phyloP scores from a whole-genome alignment of 1,284 basidiomycete genomes.

The Puccinia novopanici region DNA sequence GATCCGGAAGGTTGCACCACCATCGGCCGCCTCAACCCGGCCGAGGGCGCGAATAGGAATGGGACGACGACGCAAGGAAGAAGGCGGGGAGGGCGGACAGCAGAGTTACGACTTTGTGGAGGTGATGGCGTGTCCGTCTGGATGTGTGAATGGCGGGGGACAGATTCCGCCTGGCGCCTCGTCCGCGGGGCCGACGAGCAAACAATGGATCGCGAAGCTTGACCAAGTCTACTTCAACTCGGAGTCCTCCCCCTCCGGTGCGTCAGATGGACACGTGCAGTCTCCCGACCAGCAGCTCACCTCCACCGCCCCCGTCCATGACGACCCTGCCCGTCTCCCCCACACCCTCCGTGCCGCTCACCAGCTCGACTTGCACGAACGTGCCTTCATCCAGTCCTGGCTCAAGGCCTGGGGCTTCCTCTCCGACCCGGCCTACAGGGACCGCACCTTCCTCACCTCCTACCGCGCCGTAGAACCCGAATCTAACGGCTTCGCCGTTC shows the following conservation, averaged over 20 bases:
- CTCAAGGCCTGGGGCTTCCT: conserved; percentile 19
- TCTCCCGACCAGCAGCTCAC: neutral
- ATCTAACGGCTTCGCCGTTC: conserved; percentile 47
- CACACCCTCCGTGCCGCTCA: neutral
- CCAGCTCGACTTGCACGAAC: neutral
- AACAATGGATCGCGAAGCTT: conserved; percentile 42
- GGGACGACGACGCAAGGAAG: conserved; percentile 18
- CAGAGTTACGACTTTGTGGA: conserved; percentile 84
- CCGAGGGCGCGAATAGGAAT: neutral
- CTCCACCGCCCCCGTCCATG: neutral
- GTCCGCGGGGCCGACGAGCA: neutral
- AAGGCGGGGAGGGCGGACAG: neutral
- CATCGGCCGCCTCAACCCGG: conserved; percentile 69
- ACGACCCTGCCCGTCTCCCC: neutral
- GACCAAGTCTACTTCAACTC: conserved; percentile 24
- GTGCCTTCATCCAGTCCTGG: conserved; percentile 19
- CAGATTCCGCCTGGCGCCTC: conserved; percentile 64
- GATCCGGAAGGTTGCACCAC: conserved; percentile 85
- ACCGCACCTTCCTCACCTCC: conserved; percentile 19
- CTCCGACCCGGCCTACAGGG: neutral
- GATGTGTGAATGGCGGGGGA: conserved; percentile 96
- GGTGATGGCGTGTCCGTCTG: conserved; percentile 98
- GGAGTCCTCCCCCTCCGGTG: neutral
- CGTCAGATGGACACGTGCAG: neutral
- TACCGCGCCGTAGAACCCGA: conserved; percentile 32